A percentile compares a stretch with the other conserved stretches of the same genome.
Conservation (phyloP, 2,329 filamentous ascomycete species). For the Hypoxylon sp. region DNA sequence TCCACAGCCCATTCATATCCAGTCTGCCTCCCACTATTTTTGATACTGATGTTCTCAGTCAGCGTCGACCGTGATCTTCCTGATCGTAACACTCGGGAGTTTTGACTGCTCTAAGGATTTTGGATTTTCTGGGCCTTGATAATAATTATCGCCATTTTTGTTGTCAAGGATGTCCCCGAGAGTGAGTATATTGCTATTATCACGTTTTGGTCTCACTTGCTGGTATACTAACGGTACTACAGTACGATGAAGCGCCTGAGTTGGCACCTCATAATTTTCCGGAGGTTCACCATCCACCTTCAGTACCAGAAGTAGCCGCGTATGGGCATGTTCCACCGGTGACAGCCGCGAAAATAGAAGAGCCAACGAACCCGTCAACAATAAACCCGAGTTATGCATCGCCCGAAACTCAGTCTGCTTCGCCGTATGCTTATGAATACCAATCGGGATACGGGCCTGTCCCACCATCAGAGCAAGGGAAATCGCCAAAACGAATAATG, state of each 20-base stretch:
- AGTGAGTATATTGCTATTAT: conserved; percentile 39
- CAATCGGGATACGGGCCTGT: conserved; percentile 37
- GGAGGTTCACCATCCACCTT: conserved; percentile 54
- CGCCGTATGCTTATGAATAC: conserved; percentile 44
- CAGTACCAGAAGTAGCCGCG: conserved; percentile 46
- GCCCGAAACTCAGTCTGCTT: conserved; percentile 30
- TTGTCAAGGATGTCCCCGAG: conserved; percentile 43
- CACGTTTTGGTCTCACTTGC: not conserved
- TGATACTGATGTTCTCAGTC: conserved; percentile 26
- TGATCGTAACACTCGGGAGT: conserved; percentile 25
- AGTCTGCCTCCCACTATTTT: conserved; percentile 16
- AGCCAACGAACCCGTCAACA: conserved; percentile 31
- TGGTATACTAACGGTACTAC: conserved; percentile 15
- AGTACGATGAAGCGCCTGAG: conserved; percentile 55
- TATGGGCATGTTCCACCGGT: conserved; percentile 30
- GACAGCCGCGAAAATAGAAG: conserved; percentile 44
- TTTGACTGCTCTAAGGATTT: conserved; percentile 8
- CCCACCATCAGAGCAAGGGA: conserved; percentile 35
- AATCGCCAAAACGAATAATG: conserved; percentile 49
- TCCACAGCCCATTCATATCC: conserved; percentile 38
- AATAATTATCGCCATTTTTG: conserved; percentile 4
- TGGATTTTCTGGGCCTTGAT: conserved; percentile 1
- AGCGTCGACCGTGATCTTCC: conserved; percentile 27
- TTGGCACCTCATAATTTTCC: conserved; percentile 47
- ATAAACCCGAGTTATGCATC: conserved; percentile 39